Evolutionary conservation across 129 eudicot genomes (phyloP), one percentile per base, ranked within the genome.

Genomic region (Flaveria ramosissima): DNA sequence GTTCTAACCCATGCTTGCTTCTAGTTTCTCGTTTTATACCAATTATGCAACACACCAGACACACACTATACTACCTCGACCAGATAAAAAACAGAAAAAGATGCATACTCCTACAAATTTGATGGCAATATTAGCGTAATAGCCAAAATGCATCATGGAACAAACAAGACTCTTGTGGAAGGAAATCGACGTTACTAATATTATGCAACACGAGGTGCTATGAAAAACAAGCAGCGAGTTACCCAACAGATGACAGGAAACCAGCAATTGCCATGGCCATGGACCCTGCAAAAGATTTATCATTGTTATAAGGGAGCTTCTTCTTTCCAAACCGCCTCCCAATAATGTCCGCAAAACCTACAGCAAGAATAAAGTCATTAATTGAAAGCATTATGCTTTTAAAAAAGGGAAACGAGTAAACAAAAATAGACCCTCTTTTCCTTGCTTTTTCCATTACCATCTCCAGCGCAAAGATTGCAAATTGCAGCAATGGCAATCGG

Each of bases 381-480:
- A 14, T 26, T 24, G 24, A 24, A 36, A 60, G 36, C 14, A 24
- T 62, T 62, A 62, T 26, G 20, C 16, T 7, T 41, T 78, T 17
- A 8, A 27, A 4, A 71, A 53, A 14, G 41, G 20, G n/a, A 24
- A 23, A 42, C 27, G 46, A 20, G 27, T 53, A 19, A 24, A 17
- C 39, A 30, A 14, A 56, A 51, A 63, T 11, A 13, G 71, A 70
- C 26, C 42, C 23, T n/a, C 17, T 9, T 12, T 23, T 23, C n/a
- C 16, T 75, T 75, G 64, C 20, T 30, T 48, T 62, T 62, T 30
- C 21, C 1, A 17, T 9, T 85, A 93, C 97, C 98, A 73, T 93
- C 98, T 87, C 98, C 98, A 15, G 98, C 97, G 57, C 90, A 90
- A 56, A 93, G 93, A 88, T 90, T 93, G 83, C 97, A 90, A 27